Conservation (phyloP, 177 flowering plant genomes). For the Vitis hybrid region DNA sequence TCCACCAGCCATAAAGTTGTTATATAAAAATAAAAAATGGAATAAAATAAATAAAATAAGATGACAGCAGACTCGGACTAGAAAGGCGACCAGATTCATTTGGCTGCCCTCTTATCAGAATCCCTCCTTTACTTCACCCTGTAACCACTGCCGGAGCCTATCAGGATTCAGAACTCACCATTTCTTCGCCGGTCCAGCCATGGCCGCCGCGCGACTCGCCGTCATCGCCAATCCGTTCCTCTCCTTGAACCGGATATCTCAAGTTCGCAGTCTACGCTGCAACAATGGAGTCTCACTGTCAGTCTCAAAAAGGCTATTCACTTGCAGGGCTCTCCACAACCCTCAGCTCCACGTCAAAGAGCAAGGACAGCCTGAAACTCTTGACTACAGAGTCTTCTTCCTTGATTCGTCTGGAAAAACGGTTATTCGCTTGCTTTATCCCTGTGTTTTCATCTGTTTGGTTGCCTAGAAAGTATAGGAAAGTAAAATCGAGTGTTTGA, state of each 20-base stretch:
- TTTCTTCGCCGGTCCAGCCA: slow-evolving; percentile 3
- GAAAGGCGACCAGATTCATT: too few species aligned
- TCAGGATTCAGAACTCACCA: not conserved
- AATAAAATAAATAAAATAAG: too few species aligned
- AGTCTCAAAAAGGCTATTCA: slow-evolving; percentile 40
- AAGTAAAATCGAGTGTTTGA: not conserved
- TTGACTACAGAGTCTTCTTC: slow-evolving; percentile 84
- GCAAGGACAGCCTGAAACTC: slow-evolving; percentile 83
- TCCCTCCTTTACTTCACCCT: too few species aligned
- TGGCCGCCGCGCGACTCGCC: slow-evolving; percentile 16
- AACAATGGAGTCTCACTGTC: slow-evolving; percentile 3
- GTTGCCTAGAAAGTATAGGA: not conserved
- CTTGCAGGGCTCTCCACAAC: slow-evolving; percentile 62
- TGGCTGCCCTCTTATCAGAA: too few species aligned
- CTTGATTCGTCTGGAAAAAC: slow-evolving; percentile 70
- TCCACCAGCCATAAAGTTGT: not conserved
- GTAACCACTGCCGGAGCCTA: not conserved
- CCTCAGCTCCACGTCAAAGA: slow-evolving; percentile 64
- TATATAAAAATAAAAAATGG: not conserved
- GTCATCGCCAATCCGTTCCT: slow-evolving; percentile 3
- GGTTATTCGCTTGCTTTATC: slow-evolving; percentile 31
- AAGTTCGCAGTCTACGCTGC: slow-evolving; percentile 7
- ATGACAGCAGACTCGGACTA: too few species aligned
- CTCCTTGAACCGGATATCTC: not conserved
- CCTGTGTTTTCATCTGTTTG: not conserved